Evolutionary conservation across 495 filamentous ascomycete species (phyloP), one percentile per base, ranked within the genome.

Genomic region (Elasticomyces elasticus): DNA sequence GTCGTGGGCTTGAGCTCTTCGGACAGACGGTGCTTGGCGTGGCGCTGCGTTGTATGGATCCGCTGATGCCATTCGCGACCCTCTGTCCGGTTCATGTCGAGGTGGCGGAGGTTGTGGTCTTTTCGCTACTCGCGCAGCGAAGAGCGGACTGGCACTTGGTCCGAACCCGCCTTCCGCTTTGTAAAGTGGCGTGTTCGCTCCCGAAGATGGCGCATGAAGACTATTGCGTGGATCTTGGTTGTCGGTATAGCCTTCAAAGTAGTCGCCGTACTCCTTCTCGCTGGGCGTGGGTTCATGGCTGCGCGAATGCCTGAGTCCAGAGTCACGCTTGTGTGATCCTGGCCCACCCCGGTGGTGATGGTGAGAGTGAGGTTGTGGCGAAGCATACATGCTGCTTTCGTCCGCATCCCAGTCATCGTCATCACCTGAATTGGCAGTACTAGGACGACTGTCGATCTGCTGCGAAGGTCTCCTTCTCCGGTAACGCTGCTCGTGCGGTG

Each of bases 121-220:
- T 11, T 62, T 56, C 1, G 68, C 65, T 12, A 71, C 61, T 30
- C 65, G 65, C 12, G 68, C 61, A 1, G 68, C 68, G 53, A 69
- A 71, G 1, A 71, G 55, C 9, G 68, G 68, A 0, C 51, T 44
- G 25, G 65, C 62, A 7, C 60, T 64, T 9, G 66, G 68, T 11
- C 62, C 62, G 54, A 66, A 69, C n/a, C 26, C 44, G 11, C 53
- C 48, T n/a, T 49, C 43, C 11, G 45, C 12, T 25, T 33, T 26
- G 4, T 24, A 24, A 23, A 54, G 33, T 15, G 49, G 55, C 42
- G 46, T 45, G 33, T 46, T 45, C 9, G 22, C 28, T 13, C 17
- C 22, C 27, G 25, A 19, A 15, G 45, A 26, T 6, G 51, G 25
- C 37, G 43, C 48, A 10, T 55, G 46, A 26, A 51, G 12, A 23